These are phyloP conservation scores for Torulaspora gathmanii DNA, from an alignment of 805 yeast genomes.

Conservation along the genomic window DNA sequence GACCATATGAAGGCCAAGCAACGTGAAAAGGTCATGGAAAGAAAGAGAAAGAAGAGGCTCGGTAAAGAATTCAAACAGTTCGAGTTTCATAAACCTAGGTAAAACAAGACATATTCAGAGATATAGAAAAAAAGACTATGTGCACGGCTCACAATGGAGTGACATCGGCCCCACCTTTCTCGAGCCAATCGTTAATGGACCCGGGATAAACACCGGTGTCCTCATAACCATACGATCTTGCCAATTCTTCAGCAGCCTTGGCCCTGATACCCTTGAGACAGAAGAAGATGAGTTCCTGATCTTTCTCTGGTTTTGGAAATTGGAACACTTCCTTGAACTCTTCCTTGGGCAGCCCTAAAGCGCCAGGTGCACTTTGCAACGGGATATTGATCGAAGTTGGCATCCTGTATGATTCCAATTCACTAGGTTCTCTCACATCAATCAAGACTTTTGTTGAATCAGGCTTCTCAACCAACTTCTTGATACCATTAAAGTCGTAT, in stretches of 20 bases:
- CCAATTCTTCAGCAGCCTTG: constrained; percentile 85
- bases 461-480: constrained; percentile 44
- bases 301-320: constrained; percentile 67
- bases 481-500: constrained; percentile 49
- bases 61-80: constrained; percentile 69
- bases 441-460: constrained; percentile 54
- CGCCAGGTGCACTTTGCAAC: constrained; percentile 86
- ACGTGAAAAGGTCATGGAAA: constrained; percentile 76
- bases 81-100: constrained; percentile 37
- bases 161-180: constrained; percentile 24
- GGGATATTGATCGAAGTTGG: constrained; percentile 88
- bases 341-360: constrained; percentile 70
- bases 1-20: constrained; percentile 67
- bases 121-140: not conserved
- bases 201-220: constrained; percentile 84
- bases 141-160: constrained; percentile 10
- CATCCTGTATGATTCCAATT: constrained; percentile 64
- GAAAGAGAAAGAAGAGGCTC: constrained; percentile 79
- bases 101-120: constrained; percentile 2
- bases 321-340: constrained; percentile 81
- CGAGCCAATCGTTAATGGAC: constrained; percentile 80
- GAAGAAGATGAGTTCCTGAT: constrained; percentile 77
- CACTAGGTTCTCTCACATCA: constrained; percentile 92
- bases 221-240: constrained; percentile 81
- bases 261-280: constrained; percentile 93